Evolutionary conservation across 179 eudicot genomes (phyloP).

Genomic region (Silene coronaria): DNA sequence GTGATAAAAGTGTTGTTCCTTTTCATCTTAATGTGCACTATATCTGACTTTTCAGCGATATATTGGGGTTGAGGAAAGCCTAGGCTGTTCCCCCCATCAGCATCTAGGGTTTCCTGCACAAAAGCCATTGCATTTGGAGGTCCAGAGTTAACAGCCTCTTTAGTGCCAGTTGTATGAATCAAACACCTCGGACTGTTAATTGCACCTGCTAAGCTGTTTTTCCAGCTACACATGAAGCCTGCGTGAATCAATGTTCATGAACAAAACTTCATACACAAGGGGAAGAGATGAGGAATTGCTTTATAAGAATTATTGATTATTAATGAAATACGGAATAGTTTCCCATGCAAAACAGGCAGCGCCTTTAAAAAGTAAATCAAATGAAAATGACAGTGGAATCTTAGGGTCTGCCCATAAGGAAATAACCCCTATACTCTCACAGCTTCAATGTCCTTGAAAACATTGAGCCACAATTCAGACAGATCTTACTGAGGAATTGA

Average conservation of each 20-base stretch:
- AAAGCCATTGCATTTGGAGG: slow-evolving; percentile 28
- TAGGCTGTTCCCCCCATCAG: slow-evolving; percentile 19
- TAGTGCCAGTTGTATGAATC: slow-evolving; percentile 48
- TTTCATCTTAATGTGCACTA: slow-evolving; percentile 72
- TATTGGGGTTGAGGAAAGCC: slow-evolving; percentile 20
- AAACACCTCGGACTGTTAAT: slow-evolving; percentile 27
- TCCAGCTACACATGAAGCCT: slow-evolving; percentile 26
- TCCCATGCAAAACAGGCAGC: background rate
- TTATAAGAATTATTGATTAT: background rate
- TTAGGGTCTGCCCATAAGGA: too few species aligned
- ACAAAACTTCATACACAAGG: background rate
- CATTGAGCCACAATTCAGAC: too few species aligned
- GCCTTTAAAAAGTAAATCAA: background rate
- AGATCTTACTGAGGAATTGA: background rate
- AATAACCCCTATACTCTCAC: too few species aligned
- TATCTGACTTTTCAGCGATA: slow-evolving; percentile 50
- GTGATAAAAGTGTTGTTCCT: slow-evolving; percentile 75
- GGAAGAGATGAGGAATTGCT: background rate
- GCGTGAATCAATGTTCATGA: background rate
- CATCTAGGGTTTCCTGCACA: slow-evolving; percentile 37
- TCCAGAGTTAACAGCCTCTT: slow-evolving; percentile 36
- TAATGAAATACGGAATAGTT: background rate
- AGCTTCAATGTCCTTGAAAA: too few species aligned
- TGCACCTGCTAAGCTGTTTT: slow-evolving; percentile 15
- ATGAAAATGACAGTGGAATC: background rate